Base-by-base conservation (phyloP, 164 flowering plant genomes). In the Litsea cubeba region DNA sequence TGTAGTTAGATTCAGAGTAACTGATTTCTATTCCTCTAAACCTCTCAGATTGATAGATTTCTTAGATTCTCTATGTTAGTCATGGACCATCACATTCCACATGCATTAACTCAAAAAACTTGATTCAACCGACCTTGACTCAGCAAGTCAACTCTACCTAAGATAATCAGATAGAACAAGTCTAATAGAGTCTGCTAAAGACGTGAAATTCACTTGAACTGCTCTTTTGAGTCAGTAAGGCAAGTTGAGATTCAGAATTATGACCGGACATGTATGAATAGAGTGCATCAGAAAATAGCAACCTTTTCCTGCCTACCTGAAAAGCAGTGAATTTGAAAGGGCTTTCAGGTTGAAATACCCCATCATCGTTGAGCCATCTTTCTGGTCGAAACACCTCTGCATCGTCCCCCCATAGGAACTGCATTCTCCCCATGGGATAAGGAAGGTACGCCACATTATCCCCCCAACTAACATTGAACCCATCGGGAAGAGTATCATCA, bases 381-480 rank as follows among this genome's bases (percentile, higher is more conserved):
- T 91, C 88, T 0, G 93, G 96, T 50, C 80, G 76, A 62, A 89
- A 89, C 15, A 80, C 89, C 70, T 81, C 83, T 2, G 92, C 91
- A 77, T 93, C 89, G 17, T 87, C 91, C 15, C 97, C 94, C 97
- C 97, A 90, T 1, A 93, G 76, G 78, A 69, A 79, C 35, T 78
- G 63, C 97, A 89, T 87, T 72, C 97, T 83, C 10, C 91, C 97
- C 97, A 93, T 91, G 12, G 91, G 82, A 75, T 88, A 91, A 23
- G 92, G 76, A 65, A 85, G 54, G 75, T 89, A 88, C 70, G 81
- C 71, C 12, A 90, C 82, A 0, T 71, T 80, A 74, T 90, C 94
- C 7, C 95, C 97, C 72, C 82, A 84, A 67, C 75, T 87, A 50
- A 91, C 46, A 68, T 74, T 80, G 69, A 63, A 81, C 1, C 97